Conservation (phyloP, 371 early-diverging fungal genomes). For the Apophysomyces ossiformis region DNA sequence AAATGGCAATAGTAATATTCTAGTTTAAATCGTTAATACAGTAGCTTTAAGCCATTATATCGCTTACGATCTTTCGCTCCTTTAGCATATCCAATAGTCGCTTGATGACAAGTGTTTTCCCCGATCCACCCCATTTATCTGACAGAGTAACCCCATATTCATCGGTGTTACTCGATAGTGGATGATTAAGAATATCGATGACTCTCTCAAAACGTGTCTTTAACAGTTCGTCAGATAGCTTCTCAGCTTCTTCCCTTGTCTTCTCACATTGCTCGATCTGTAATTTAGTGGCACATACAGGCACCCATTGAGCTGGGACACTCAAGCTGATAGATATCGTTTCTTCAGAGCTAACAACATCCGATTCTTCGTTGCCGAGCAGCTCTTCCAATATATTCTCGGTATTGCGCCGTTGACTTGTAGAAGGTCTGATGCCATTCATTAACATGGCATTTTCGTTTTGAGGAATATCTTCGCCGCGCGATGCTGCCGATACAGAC, state of each 20-base stretch:
- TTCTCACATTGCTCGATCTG: slow-evolving; percentile 2
- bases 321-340: not conserved
- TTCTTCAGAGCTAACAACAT: not conserved
- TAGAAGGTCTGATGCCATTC: not conserved
- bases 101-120: slow-evolving; percentile 12
- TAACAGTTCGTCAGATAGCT: not conserved
- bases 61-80: not conserved
- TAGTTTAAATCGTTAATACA: not conserved
- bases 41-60: not conserved
- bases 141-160: slow-evolving; percentile 8
- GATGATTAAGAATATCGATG: slow-evolving; percentile 4
- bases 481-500: too few species aligned
- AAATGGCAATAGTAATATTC: slow-evolving; percentile 12
- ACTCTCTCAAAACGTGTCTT: not conserved
- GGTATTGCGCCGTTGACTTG: not conserved
- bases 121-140: slow-evolving; percentile 21
- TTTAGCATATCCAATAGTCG: not conserved
- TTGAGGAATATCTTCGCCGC: too few species aligned
- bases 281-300: not conserved
- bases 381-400: slow-evolving; percentile 1
- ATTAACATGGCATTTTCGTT: not conserved
- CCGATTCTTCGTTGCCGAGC: not conserved
- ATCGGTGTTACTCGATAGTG: slow-evolving; percentile 13
- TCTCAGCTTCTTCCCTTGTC: not conserved
- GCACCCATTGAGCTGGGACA: not conserved